phyloP scores from a whole-genome alignment of 2,329 filamentous ascomycete genomes.

The Colletotrichum sp. region DNA sequence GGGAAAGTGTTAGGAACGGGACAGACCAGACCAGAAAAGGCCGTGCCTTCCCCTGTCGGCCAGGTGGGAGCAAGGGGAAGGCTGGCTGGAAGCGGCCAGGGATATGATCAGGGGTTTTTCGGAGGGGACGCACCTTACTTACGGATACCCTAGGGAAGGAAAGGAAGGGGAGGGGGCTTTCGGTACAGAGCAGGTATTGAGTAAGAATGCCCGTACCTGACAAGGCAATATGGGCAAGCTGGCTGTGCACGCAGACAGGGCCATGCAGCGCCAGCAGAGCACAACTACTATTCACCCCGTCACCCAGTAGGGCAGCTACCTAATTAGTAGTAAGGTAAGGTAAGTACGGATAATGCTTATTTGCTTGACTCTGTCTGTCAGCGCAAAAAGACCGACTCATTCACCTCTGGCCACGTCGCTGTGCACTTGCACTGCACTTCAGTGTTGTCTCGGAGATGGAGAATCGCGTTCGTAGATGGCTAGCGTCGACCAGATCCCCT shows the following conservation, averaged over 20 bases:
- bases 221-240: background rate
- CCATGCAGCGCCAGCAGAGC: background rate
- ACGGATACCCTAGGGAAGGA: background rate
- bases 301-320: background rate
- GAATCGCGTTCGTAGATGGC: background rate
- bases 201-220: background rate
- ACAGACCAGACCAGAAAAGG: slow-evolving; percentile 9
- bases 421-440: background rate
- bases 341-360: background rate
- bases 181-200: background rate
- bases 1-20: slow-evolving; percentile 5
- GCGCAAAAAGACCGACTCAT: background rate
- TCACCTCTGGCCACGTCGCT: background rate
- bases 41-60: slow-evolving; percentile 2
- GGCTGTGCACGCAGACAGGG: background rate
- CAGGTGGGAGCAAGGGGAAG: slow-evolving; percentile 17
- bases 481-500: background rate
- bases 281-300: background rate
- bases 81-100: slow-evolving; percentile 16
- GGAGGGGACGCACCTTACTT: background rate
- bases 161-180: background rate
- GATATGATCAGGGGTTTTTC: background rate
- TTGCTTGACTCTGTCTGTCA: background rate
- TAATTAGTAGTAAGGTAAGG: background rate
- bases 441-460: background rate